Evolutionary conservation across 495 filamentous ascomycete genomes (phyloP).

Genomic region (Daldinia bambusicola): DNA sequence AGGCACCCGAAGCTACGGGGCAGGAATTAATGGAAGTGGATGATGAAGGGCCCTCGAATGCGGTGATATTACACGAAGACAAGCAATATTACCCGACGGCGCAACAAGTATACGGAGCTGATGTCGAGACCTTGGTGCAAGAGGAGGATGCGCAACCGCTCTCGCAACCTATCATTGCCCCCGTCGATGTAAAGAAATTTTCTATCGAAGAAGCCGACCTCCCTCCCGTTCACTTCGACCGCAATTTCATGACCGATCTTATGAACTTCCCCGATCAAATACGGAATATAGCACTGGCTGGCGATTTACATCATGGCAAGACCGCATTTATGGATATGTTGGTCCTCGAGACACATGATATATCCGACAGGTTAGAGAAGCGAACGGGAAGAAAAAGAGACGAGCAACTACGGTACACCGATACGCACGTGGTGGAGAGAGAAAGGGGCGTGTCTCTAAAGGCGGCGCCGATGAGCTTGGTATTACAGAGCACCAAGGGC

Average conservation of each 20-base stretch:
- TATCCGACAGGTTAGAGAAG: constrained; percentile 79
- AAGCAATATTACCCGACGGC: constrained; percentile 99
- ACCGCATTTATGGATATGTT: constrained; percentile 99
- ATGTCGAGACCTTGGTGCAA: constrained; percentile 94
- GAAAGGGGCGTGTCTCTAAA: constrained; percentile 95
- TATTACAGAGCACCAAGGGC: constrained; percentile 84
- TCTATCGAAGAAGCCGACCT: constrained; percentile 90
- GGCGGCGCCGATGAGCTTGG: constrained; percentile 90
- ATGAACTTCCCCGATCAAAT: constrained; percentile 96
- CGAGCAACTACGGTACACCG: constrained; percentile 94
- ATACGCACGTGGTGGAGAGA: constrained; percentile 87
- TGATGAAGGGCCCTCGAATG: constrained; percentile 94
- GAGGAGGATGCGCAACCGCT: constrained; percentile 97
- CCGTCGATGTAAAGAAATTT: constrained; percentile 94
- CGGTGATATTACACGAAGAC: constrained; percentile 96
- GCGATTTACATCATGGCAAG: constrained; percentile 97
- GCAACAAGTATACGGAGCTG: constrained; percentile 90
- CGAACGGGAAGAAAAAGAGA: constrained; percentile 82
- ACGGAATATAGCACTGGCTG: constrained; percentile 89
- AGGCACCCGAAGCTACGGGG: constrained; percentile 68
- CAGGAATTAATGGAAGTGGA: constrained; percentile 97
- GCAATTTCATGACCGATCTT: constrained; percentile 91
- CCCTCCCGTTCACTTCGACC: constrained; percentile 84
- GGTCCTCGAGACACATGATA: constrained; percentile 91
- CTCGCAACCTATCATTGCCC: constrained; percentile 91